Evolutionary conservation across 163 green algal genomes (phyloP), one percentile per base, ranked within the genome.

Genomic region (Chloroidium sp.): DNA sequence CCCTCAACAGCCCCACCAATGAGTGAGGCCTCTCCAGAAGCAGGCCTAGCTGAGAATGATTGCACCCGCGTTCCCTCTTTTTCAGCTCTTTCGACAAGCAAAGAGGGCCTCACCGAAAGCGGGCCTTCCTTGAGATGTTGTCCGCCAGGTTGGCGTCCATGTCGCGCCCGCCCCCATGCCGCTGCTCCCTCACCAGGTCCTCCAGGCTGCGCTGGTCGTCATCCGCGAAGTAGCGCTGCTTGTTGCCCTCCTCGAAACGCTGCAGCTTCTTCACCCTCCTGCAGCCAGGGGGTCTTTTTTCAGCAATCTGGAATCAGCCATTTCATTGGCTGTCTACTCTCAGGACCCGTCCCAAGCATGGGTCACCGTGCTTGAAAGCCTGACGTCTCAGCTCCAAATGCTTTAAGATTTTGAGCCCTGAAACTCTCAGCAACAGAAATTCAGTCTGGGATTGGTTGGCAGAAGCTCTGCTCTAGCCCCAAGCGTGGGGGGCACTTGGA

Each of bases 131-230:
- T 60, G 82, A 76, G 79, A 97, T 96, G 88, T 94, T 95, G 68
- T 80, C 62, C 0, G 93, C 92, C 78, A 95, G 77, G n/a, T 88
- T 84, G 36, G 76, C 69, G 84, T 98, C 95, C 14, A 95, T 88
- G 85, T 96, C 89, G 0, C 76, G 84, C 10, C 83, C 88, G 59
- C 87, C 87, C 74, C 82, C 82, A 64, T 86, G 82, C 1, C 84
- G 89, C 79, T 94, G 86, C 84, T 91, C 80, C 74, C 90, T 92
- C 14, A 95, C 89, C 79, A 96, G 89, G 1, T 90, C 90, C 62
- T 86, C 82, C 69, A 94, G 87, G 82, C 90, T 82, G 12, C 69
- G 14, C 36, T 78, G 78, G 64, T 93, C 89, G 68, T 93, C 89
- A 74, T 93, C 87, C n/a, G 82, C 83, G 80, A 90, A 93, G 78